Conservation (phyloP, 768 basidiomycete species). For the Sporobolomyces pararoseus region DNA sequence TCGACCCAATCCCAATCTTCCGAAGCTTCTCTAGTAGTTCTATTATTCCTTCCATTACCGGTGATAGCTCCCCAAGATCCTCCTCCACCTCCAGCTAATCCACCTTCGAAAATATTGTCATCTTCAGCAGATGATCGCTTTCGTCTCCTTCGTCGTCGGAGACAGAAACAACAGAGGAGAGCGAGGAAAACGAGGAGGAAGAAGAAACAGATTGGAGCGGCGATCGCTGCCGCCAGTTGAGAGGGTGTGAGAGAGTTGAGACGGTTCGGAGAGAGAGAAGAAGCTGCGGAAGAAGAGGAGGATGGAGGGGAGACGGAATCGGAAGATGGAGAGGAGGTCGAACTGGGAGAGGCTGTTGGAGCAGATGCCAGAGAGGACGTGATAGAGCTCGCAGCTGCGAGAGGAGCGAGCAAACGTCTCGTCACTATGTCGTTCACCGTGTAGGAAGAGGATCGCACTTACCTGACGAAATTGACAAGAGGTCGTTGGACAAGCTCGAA, state of each 20-base stretch:
- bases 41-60: too few species aligned
- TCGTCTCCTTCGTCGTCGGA: neutral
- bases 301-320: neutral
- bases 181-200: conserved; percentile 8
- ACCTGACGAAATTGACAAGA: conserved; percentile 1
- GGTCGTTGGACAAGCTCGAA: neutral
- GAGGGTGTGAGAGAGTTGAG: conserved; percentile 6
- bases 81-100: neutral
- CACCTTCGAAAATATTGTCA: too few species aligned
- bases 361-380: neutral
- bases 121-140: too few species aligned
- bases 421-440: too few species aligned
- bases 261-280: neutral
- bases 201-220: conserved; percentile 3
- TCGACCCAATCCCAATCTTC: conserved; percentile 1
- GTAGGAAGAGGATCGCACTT: neutral
- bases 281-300: neutral
- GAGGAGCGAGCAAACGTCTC: too few species aligned
- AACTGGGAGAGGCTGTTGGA: neutral
- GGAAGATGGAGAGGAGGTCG: neutral
- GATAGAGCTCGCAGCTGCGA: neutral
- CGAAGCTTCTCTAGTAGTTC: neutral
- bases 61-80: neutral
- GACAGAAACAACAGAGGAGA: neutral
- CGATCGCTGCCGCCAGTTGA: conserved; percentile 32